Evolutionary conservation across 345 rosid species (phyloP), one percentile per base, ranked within the genome.

Genomic region (Eucalyptus grandis): DNA sequence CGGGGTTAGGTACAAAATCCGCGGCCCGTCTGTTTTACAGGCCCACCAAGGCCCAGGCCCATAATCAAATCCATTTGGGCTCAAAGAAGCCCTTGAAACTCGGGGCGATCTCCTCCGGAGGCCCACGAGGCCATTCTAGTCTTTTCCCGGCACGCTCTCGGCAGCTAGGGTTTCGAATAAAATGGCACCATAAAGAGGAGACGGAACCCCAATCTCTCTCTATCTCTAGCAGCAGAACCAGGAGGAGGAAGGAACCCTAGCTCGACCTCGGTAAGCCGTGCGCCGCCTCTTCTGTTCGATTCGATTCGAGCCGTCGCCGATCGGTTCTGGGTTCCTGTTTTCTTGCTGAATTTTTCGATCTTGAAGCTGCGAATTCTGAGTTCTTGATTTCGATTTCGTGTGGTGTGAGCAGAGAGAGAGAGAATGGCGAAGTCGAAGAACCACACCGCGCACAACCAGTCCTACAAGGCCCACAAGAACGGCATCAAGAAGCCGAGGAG

Each of bases 341-440:
- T 34, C 44, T 21, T 22, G 26, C 54, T 12, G 86, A 16, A 30
- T 1, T 47, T 16, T 31, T 43, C 26, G 46, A 72, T 72, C 82
- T 72, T 72, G 26, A 34, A 34, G 82, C 82, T 72, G 82, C 82
- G 26, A 37, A 21, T 26, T 82, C 31, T 26, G 40, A 14, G 26
- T 50, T 56, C 14, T 37, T 67, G 34, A 51, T 50, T 46, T 13
- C 14, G 9, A 47, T 56, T 58, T 56, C 11, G 43, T 37, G 77
- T 30, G 30, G 3, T 62, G 24, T 17, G 27, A 3, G 81, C 56
- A 49, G 86, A 27, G 89, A 91, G 96, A 53, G 9, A 49, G 97
- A 93, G 82, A 15, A 98, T 98, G 99, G 99, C 99, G 44, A 98
- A 98, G 96, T 98, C 99, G 90, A 98, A 98, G 99, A 98, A 98